A percentile compares a stretch with the other conserved stretches of the same genome.
Conservation (phyloP, 805 yeast genomes). For the Suhomyces prunicola region DNA sequence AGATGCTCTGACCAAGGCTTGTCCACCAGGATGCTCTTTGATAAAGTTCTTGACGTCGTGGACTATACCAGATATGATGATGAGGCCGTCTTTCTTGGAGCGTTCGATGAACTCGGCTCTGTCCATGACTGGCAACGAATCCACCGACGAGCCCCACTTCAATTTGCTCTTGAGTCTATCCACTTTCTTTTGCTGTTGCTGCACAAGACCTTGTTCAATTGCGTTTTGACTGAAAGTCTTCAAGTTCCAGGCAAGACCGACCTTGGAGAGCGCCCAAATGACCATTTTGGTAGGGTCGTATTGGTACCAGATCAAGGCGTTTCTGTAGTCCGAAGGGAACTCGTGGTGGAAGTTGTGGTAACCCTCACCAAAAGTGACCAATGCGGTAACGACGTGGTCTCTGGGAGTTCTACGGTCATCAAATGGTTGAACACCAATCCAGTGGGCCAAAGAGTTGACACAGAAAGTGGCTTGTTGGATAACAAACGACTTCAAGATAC, state of each 20-base stretch:
- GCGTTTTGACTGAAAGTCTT: constrained; percentile 77
- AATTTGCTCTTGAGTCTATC: constrained; percentile 58
- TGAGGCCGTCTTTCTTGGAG: constrained; percentile 55
- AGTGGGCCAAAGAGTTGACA: constrained; percentile 82
- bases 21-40: constrained; percentile 84
- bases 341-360: constrained; percentile 90
- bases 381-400: constrained; percentile 76
- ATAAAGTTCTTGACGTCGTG: constrained; percentile 70
- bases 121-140: constrained; percentile 72
- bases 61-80: constrained; percentile 74
- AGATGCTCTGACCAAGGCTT: constrained; percentile 65
- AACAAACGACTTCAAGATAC: constrained; percentile 62
- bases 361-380: constrained; percentile 86
- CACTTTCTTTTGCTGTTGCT: constrained; percentile 79
- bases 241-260: constrained; percentile 71
- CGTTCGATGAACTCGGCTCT: constrained; percentile 54
- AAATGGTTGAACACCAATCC: constrained; percentile 83
- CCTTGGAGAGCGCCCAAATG: constrained; percentile 55
- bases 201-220: constrained; percentile 76
- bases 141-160: constrained; percentile 73
- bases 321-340: constrained; percentile 86
- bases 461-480: constrained; percentile 87
- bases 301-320: constrained; percentile 84
- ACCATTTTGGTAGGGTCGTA: constrained; percentile 76
- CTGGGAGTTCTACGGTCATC: constrained; percentile 86